phyloP scores from a whole-genome alignment of 1,139 yeast species.

The Yamadazyma taylorii region DNA sequence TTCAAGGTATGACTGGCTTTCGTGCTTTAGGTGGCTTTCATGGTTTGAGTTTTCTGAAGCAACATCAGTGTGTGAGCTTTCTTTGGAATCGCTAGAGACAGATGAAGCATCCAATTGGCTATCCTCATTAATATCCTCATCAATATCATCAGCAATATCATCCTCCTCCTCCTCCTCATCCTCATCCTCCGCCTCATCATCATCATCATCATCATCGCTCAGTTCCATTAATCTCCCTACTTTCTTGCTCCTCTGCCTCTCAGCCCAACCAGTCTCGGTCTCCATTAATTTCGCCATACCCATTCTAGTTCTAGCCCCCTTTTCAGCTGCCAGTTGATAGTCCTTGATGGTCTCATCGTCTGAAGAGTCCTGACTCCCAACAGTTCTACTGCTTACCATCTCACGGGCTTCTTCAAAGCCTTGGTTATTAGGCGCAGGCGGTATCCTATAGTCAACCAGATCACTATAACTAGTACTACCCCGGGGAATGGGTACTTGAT shows the following conservation, averaged over 20 bases:
- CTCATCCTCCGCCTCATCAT: background rate
- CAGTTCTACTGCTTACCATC: too few species aligned
- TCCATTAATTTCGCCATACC: background rate
- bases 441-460: conserved; percentile 3
- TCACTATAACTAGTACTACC: conserved; percentile 1
- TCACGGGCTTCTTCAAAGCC: too few species aligned
- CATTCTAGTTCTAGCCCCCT: background rate
- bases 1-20: too few species aligned
- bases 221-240: too few species aligned
- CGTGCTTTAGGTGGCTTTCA: too few species aligned
- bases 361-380: too few species aligned
- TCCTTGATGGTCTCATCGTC: too few species aligned
- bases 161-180: background rate
- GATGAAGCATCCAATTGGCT: too few species aligned
- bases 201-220: conserved; percentile 5
- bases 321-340: background rate
- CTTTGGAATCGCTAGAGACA: too few species aligned
- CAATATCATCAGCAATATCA: background rate
- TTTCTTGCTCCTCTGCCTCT: too few species aligned
- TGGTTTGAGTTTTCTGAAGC: too few species aligned
- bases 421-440: background rate
- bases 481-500: conserved; percentile 38
- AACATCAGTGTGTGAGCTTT: too few species aligned
- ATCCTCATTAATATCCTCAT: conserved; percentile 3
- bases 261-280: background rate